Conservation (phyloP, 352 stramenopile species). For the Phytopythium boreale region DNA sequence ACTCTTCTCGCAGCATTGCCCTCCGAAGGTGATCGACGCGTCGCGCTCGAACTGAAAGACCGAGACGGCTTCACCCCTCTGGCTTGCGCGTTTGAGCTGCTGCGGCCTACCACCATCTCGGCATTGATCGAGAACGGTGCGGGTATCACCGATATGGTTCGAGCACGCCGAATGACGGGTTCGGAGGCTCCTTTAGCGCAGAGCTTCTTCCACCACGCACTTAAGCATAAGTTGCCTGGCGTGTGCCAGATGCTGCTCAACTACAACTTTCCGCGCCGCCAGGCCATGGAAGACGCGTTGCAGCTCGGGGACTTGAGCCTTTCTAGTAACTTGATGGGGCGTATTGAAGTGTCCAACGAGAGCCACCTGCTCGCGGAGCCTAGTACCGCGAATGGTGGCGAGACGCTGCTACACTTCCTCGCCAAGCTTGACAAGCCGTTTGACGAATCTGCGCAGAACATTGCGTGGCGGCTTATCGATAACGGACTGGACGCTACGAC, state of each 20-base stretch:
- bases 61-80: slow-evolving; percentile 53
- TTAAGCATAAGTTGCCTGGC: slow-evolving; percentile 59
- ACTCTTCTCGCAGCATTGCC: slow-evolving; percentile 37
- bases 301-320: slow-evolving; percentile 63
- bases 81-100: slow-evolving; percentile 43
- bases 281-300: slow-evolving; percentile 73
- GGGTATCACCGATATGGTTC: neutral
- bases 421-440: slow-evolving; percentile 59
- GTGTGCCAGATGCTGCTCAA: slow-evolving; percentile 78
- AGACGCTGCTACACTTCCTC: slow-evolving; percentile 64
- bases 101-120: slow-evolving; percentile 70
- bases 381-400: slow-evolving; percentile 10
- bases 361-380: neutral
- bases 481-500: slow-evolving; percentile 26
- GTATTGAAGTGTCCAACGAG: slow-evolving; percentile 4
- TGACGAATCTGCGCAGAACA: slow-evolving; percentile 36
- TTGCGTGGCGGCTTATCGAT: slow-evolving; percentile 71
- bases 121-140: slow-evolving; percentile 55
- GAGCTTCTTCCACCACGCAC: slow-evolving; percentile 76
- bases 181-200: slow-evolving; percentile 27
- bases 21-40: slow-evolving; percentile 16
- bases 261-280: slow-evolving; percentile 59
- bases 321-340: slow-evolving; percentile 55
- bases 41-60: slow-evolving; percentile 35
- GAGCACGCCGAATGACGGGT: neutral